Percentiles rank a stretch among this genome's conserved stretches.
phyloP scores from a whole-genome alignment of 1,284 basidiomycete species.

The Puccinia novopanici region DNA sequence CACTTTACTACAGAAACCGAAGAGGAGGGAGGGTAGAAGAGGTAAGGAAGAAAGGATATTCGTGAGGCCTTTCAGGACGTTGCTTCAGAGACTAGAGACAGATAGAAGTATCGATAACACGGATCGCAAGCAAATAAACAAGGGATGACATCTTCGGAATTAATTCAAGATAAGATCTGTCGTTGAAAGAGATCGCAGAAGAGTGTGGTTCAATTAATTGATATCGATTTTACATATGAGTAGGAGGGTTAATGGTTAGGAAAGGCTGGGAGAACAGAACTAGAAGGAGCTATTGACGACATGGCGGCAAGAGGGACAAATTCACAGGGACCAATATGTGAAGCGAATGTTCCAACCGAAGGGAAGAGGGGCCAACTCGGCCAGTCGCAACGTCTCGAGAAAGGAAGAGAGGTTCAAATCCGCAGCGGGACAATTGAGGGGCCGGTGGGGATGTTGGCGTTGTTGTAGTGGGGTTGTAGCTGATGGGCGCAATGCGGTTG shows the following conservation, averaged over 20 bases:
- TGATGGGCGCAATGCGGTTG: not conserved
- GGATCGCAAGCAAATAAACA: conserved; percentile 22
- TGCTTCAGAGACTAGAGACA: not conserved
- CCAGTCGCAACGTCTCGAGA: not conserved
- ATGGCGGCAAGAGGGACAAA: not conserved
- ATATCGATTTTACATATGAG: conserved; percentile 10
- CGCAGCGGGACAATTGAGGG: conserved; percentile 9
- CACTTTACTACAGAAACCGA: conserved; percentile 29
- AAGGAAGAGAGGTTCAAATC: not conserved
- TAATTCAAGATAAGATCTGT: conserved; percentile 11
- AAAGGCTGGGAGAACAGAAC: not conserved
- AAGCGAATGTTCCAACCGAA: conserved; percentile 1
- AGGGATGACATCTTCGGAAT: conserved; percentile 6
- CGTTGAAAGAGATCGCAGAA: not conserved
- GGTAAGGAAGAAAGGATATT: not conserved
- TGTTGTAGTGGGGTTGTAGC: not conserved
- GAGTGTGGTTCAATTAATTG: conserved; percentile 22
- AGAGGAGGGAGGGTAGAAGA: not conserved
- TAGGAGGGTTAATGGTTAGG: not conserved
- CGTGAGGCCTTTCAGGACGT: conserved; percentile 5
- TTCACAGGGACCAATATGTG: not conserved
- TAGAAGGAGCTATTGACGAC: not conserved
- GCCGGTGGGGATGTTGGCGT: not conserved
- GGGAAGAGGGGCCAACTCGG: not conserved
- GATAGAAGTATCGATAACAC: conserved; percentile 1